These are phyloP conservation scores for Xylaria castorea DNA, from an alignment of 495 filamentous ascomycete species.

Conservation along the genomic window DNA sequence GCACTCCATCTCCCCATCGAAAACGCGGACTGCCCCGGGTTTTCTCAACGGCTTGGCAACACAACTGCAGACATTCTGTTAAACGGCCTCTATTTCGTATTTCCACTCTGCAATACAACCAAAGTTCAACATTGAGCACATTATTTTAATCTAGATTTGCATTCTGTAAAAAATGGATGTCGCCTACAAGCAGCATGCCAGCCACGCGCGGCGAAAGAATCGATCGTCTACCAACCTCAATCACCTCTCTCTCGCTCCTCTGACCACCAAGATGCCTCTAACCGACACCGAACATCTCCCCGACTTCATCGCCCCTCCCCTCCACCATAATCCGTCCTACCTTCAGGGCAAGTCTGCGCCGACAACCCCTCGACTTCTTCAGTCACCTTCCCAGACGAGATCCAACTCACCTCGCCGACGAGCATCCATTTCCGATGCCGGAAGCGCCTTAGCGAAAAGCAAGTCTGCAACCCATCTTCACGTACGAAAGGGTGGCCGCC, in stretches of 20 bases:
- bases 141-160: neutral
- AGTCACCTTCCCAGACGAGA: slow-evolving; percentile 53
- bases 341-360: slow-evolving; percentile 62
- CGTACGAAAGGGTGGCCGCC: slow-evolving; percentile 29
- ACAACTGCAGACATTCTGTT: neutral
- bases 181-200: slow-evolving; percentile 60
- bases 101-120: neutral
- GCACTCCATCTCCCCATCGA: slow-evolving; percentile 28
- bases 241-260: slow-evolving; percentile 66
- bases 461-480: slow-evolving; percentile 55
- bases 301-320: slow-evolving; percentile 34
- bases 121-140: neutral
- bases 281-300: slow-evolving; percentile 57
- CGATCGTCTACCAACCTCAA: slow-evolving; percentile 55
- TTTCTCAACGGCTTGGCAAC: slow-evolving; percentile 1
- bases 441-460: slow-evolving; percentile 47
- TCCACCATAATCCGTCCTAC: slow-evolving; percentile 52
- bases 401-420: slow-evolving; percentile 47
- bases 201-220: slow-evolving; percentile 53
- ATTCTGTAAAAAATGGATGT: slow-evolving; percentile 50
- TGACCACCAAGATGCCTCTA: slow-evolving; percentile 70
- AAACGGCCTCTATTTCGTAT: neutral
- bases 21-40: slow-evolving; percentile 21
- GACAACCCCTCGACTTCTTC: slow-evolving; percentile 63
- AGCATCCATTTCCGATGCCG: slow-evolving; percentile 40